These are phyloP conservation scores for Aspergillus hortae DNA, from an alignment of 2,329 filamentous ascomycete genomes.

Conservation along the genomic window DNA sequence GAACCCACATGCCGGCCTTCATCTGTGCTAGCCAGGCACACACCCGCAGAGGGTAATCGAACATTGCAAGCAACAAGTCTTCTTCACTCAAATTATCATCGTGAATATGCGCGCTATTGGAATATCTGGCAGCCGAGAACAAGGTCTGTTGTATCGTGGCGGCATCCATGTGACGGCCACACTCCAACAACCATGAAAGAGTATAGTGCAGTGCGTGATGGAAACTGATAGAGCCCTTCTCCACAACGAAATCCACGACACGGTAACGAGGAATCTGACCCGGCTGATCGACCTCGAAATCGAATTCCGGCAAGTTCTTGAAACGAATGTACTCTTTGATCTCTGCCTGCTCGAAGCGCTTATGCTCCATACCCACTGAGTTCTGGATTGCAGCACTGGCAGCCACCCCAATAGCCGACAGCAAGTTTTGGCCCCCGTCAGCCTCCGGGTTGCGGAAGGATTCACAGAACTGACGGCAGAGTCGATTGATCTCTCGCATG, in stretches of 20 bases:
- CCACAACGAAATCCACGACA: slow-evolving; percentile 83
- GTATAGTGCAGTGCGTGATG: slow-evolving; percentile 96
- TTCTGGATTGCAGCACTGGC: slow-evolving; percentile 84
- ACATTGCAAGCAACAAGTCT: slow-evolving; percentile 79
- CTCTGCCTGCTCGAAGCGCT: slow-evolving; percentile 80
- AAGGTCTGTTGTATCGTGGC: slow-evolving; percentile 67
- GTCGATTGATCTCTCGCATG: slow-evolving; percentile 88
- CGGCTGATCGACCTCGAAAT: slow-evolving; percentile 61
- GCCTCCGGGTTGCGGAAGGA: slow-evolving; percentile 70
- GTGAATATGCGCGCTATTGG: slow-evolving; percentile 53
- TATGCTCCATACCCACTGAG: slow-evolving; percentile 82
- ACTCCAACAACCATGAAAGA: slow-evolving; percentile 91
- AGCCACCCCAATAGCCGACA: slow-evolving; percentile 64
- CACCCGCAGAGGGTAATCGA: slow-evolving; percentile 89
- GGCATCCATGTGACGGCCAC: slow-evolving; percentile 69
- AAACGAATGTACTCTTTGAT: slow-evolving; percentile 83
- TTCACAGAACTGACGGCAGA: slow-evolving; percentile 84
- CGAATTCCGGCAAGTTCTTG: slow-evolving; percentile 72
- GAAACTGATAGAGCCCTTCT: slow-evolving; percentile 89
- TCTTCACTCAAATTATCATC: slow-evolving; percentile 58
- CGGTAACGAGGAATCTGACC: slow-evolving; percentile 54
- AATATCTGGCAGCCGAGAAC: slow-evolving; percentile 62
- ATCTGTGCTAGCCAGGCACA: slow-evolving; percentile 97
- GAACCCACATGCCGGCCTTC: slow-evolving; percentile 97
- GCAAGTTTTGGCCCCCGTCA: slow-evolving; percentile 63